Conservation (phyloP, 2,329 filamentous ascomycete genomes). For the Neonectria hederae region DNA sequence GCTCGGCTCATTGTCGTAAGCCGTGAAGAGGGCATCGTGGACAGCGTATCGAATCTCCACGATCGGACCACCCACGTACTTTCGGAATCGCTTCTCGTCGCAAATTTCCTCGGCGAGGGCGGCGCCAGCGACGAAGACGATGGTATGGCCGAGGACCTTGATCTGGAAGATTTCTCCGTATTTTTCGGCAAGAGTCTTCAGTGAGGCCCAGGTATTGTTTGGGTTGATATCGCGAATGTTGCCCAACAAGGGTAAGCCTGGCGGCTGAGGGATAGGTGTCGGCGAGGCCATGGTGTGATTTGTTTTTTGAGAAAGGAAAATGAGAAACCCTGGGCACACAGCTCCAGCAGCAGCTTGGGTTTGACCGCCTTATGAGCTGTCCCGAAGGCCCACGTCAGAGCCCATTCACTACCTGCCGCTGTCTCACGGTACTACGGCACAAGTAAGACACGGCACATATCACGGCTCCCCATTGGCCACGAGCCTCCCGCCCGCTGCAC, state of each 20-base stretch:
- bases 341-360: neutral
- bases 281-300: conserved; percentile 44
- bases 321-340: neutral
- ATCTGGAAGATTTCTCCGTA: conserved; percentile 53
- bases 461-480: conserved; percentile 6
- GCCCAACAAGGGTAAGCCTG: conserved; percentile 49
- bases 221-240: conserved; percentile 50
- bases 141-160: conserved; percentile 46
- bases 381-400: conserved; percentile 9
- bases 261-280: conserved; percentile 49
- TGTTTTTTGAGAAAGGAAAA: neutral
- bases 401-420: conserved; percentile 7
- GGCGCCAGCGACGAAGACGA: conserved; percentile 58
- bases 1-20: conserved; percentile 57
- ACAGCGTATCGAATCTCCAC: conserved; percentile 62
- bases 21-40: conserved; percentile 63
- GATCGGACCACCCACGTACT: conserved; percentile 62
- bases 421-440: conserved; percentile 8
- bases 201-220: conserved; percentile 49
- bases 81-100: conserved; percentile 63
- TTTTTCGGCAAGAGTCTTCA: conserved; percentile 49
- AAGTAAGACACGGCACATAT: conserved; percentile 17
- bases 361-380: conserved; percentile 16
- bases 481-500: conserved; percentile 3
- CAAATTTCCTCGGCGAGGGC: conserved; percentile 61